Base-by-base conservation (phyloP, 148 eudicot species). In the Salicornia ramosissima region DNA sequence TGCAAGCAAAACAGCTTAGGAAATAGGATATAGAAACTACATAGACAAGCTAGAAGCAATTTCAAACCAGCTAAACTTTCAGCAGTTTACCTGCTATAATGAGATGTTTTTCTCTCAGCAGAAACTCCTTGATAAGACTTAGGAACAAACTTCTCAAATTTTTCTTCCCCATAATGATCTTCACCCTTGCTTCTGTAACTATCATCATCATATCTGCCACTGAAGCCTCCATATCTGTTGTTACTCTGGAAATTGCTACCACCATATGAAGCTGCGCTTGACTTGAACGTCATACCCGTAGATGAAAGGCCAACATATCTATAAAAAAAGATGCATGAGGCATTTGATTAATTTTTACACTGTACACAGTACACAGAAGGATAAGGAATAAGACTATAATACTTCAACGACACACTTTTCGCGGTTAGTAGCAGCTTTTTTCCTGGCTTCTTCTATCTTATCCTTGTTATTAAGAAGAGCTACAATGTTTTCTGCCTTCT, bases 231-330 rank as follows among this genome's bases (percentile, higher is more conserved):
- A 82, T 85, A 90, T 54, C 79, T 85, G 30, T 73, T 84, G 68
- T 80, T 77, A 73, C 81, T 83, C 69, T 79, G 85, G 65, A 68
- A 85, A 75, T 76, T 78, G 79, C 84, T 78, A 69, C 88, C 83
- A 78, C 80, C 69, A 65, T 71, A 80, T 58, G 93, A 80, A 68
- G 88, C 83, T 79, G 89, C 74, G 73, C 96, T 80, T 28, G 96
- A 85, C 79, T 89, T 94, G 78, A 76, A 89, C 11, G 97, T 71
- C 39, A 89, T 78, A 57, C 97, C 97, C 29, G 96, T 69, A 40
- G 99, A 94, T 69, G 99, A 91, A 74, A 94, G 91, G 55, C 99
- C 99, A 77, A 91, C 73, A 62, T 94, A 94, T 84, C 99, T 94
- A 65, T 33, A 69, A 69, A 64, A 36, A 36, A 36, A 62, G 28